These are phyloP conservation scores for Lasiodiplodia theobromae DNA, from an alignment of 2,329 filamentous ascomycete species.

Conservation along the genomic window DNA sequence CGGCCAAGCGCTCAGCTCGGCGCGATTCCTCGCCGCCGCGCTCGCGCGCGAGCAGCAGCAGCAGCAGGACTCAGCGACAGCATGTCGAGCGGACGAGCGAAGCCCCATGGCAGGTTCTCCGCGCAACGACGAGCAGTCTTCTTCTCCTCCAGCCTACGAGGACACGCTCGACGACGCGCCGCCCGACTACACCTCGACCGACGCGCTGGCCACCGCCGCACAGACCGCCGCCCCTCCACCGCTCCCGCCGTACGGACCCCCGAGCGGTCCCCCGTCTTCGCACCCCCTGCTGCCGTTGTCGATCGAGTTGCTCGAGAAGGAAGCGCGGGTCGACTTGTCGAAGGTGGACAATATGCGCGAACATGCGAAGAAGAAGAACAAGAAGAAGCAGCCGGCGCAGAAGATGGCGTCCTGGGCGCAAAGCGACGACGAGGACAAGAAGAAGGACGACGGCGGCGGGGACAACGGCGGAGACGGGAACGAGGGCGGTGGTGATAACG, in stretches of 20 bases:
- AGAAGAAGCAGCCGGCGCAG: constrained; percentile 59
- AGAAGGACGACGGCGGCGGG: constrained; percentile 50
- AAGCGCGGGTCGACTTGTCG: constrained; percentile 63
- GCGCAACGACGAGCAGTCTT: no score
- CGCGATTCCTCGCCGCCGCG: constrained; percentile 11
- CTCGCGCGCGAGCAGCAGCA: constrained; percentile 16
- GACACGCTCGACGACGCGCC: constrained; percentile 52
- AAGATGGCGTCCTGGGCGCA: constrained; percentile 45
- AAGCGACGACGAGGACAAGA: constrained; percentile 57
- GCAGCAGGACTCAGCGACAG: background rate
- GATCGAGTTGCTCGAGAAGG: constrained; percentile 4
- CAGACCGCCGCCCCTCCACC: background rate
- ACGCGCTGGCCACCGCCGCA: constrained; percentile 45
- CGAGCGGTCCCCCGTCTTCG: background rate
- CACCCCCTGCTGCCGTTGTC: background rate
- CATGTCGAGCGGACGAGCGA: background rate
- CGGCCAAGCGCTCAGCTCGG: constrained; percentile 6
- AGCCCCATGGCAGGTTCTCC: no score
- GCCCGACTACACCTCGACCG: constrained; percentile 54
- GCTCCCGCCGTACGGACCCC: constrained; percentile 19
- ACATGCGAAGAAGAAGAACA: constrained; percentile 62
- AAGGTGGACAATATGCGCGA: constrained; percentile 59
- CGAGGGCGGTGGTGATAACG: constrained; percentile 38
- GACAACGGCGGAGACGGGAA: constrained; percentile 44
- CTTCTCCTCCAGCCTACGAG: constrained; percentile 51